phyloP scores from a whole-genome alignment of 148 eudicot species.

The Pharnaceum exiguum region DNA sequence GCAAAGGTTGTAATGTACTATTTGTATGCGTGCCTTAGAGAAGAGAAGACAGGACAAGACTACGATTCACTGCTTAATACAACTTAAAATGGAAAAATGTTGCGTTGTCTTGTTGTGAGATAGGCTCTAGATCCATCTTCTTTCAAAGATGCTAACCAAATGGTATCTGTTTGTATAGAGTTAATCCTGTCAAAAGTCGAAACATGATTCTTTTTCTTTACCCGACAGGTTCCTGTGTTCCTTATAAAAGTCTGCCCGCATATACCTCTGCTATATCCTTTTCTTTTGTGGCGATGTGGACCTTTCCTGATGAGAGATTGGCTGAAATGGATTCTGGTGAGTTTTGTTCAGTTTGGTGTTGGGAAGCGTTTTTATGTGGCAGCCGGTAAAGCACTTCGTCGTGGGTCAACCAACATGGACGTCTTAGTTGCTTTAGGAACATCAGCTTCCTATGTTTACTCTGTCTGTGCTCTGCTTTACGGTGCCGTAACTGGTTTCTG shows the following conservation, averaged over 20 bases:
- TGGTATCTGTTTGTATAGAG: not conserved
- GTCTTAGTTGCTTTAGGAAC: constrained; percentile 95
- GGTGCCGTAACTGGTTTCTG: constrained; percentile 91
- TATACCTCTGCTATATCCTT: constrained; percentile 79
- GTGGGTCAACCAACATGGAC: constrained; percentile 97
- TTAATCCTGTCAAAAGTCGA: not conserved
- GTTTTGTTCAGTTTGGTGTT: constrained; percentile 79
- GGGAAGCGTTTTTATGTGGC: constrained; percentile 96
- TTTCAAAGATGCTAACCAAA: no score
- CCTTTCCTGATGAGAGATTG: constrained; percentile 96
- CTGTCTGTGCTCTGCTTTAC: constrained; percentile 79
- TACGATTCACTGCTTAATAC: not conserved
- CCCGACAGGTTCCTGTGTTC: constrained; percentile 70
- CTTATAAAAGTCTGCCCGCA: constrained; percentile 84
- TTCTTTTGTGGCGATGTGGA: constrained; percentile 79
- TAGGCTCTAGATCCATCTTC: not conserved
- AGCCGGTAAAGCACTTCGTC: constrained; percentile 85
- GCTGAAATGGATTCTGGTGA: constrained; percentile 84
- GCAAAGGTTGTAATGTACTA: no score
- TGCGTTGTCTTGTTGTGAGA: not conserved
- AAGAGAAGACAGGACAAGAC: not conserved
- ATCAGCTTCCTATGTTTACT: constrained; percentile 89
- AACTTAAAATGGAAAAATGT: not conserved
- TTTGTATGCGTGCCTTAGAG: no score
- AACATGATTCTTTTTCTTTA: not conserved